A percentile compares a stretch with the other conserved stretches of the same genome.
Evolutionary conservation across 805 yeast genomes (phyloP).

Genomic region (Candida sithepensis): DNA sequence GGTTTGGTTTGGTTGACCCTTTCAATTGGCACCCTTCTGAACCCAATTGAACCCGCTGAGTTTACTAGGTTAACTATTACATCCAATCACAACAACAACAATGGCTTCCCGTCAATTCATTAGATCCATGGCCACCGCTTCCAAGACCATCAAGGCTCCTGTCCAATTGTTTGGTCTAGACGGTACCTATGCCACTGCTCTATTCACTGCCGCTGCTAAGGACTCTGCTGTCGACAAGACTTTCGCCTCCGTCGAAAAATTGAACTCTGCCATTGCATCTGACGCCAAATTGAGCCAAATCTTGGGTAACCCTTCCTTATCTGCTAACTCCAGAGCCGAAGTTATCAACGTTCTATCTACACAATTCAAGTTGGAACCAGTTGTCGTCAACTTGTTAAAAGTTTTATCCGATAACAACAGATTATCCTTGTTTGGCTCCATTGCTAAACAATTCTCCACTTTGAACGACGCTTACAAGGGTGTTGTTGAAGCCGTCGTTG

Average conservation of each 20-base stretch:
- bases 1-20: no score
- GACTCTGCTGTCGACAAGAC: conserved; percentile 65
- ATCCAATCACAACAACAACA: conserved; percentile 10
- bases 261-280: conserved; percentile 50
- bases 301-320: conserved; percentile 80
- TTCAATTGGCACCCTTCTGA: no score
- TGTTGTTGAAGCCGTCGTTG: conserved; percentile 87
- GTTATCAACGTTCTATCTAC: conserved; percentile 60
- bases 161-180: conserved; percentile 92
- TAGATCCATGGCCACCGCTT: conserved; percentile 72
- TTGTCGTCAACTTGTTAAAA: conserved; percentile 72
- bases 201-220: conserved; percentile 87
- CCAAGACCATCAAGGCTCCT: conserved; percentile 64
- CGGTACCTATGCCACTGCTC: conserved; percentile 95
- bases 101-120: conserved; percentile 65
- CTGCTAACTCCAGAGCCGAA: conserved; percentile 65
- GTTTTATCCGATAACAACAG: conserved; percentile 96
- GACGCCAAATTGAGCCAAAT: conserved; percentile 63
- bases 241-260: conserved; percentile 60
- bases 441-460: conserved; percentile 67
- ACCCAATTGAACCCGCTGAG: no score
- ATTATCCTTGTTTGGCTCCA: conserved; percentile 60
- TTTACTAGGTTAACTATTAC: background rate
- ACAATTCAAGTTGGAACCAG: conserved; percentile 53
- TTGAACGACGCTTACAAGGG: conserved; percentile 90